Conservation (phyloP, 495 filamentous ascomycete species). For the Penicillium odoratum region DNA sequence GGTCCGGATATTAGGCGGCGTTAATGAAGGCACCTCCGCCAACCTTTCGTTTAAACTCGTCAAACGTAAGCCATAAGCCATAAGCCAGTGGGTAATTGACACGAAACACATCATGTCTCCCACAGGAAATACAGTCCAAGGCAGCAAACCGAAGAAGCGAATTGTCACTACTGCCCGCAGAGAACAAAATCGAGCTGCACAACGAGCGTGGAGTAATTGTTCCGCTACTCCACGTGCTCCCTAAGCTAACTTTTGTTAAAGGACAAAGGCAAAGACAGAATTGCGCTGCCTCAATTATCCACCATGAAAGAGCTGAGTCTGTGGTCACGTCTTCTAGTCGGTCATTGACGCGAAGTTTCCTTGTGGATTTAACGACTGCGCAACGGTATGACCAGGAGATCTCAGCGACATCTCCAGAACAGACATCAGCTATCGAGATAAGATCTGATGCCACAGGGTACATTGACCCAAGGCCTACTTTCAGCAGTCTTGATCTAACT, state of each 20-base stretch:
- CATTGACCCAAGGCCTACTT: neutral
- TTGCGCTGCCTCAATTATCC: neutral
- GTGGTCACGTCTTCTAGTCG: neutral
- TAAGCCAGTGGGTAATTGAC: neutral
- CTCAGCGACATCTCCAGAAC: neutral
- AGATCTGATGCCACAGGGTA: neutral
- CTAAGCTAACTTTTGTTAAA: constrained; percentile 1
- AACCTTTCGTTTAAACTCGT: neutral
- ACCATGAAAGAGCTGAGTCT: neutral
- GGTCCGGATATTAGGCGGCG: neutral
- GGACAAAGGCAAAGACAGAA: constrained; percentile 5
- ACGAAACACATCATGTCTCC: neutral
- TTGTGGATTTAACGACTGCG: neutral
- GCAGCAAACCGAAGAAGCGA: constrained; percentile 21
- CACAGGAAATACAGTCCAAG: neutral
- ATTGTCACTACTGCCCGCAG: constrained; percentile 41
- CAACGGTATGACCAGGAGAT: neutral
- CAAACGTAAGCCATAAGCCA: constrained; percentile 3
- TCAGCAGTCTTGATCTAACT: neutral
- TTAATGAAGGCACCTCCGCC: neutral
- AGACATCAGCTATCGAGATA: neutral
- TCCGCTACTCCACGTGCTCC: neutral
- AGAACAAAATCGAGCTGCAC: constrained; percentile 43
- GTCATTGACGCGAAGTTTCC: neutral
- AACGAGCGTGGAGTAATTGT: constrained; percentile 40